Conservation (phyloP, 805 yeast species). For the Suhomyces canberraensis region DNA sequence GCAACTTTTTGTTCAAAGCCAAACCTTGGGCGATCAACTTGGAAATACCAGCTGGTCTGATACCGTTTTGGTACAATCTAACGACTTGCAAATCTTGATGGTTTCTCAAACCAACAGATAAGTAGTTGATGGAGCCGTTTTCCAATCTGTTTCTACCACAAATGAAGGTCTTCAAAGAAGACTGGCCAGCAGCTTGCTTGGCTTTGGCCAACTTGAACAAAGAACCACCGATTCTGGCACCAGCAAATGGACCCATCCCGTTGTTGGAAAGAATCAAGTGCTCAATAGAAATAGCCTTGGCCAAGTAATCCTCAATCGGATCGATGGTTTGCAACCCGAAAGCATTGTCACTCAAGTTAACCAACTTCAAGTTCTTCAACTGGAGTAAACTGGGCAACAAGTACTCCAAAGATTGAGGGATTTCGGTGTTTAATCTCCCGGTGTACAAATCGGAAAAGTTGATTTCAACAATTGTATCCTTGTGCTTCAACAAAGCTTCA, state of each 20-base stretch:
- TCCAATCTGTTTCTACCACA: conserved; percentile 98
- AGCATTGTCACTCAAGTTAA: conserved; percentile 92
- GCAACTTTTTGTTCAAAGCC: conserved; percentile 53
- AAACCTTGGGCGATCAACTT: conserved; percentile 73
- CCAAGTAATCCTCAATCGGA: conserved; percentile 74
- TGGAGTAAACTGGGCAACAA: conserved; percentile 71
- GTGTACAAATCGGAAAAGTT: conserved; percentile 92
- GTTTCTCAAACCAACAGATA: conserved; percentile 80
- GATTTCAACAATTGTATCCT: conserved; percentile 56
- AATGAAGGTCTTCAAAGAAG: conserved; percentile 73
- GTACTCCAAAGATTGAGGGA: conserved; percentile 74
- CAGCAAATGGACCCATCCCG: conserved; percentile 98
- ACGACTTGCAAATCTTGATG: conserved; percentile 72
- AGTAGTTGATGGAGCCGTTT: conserved; percentile 84
- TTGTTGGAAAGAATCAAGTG: conserved; percentile 89
- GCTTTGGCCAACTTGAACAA: conserved; percentile 66
- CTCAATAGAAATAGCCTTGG: conserved; percentile 73
- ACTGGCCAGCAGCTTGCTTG: conserved; percentile 50
- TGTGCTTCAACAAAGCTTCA: conserved; percentile 43
- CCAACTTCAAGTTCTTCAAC: conserved; percentile 64
- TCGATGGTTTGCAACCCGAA: conserved; percentile 94
- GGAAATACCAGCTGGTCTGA: conserved; percentile 88
- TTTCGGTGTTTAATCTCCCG: conserved; percentile 91
- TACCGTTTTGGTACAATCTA: conserved; percentile 92
- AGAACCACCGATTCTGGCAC: conserved; percentile 88